Conservation (phyloP, 306 rosid genomes). For the Pueraria montana region DNA sequence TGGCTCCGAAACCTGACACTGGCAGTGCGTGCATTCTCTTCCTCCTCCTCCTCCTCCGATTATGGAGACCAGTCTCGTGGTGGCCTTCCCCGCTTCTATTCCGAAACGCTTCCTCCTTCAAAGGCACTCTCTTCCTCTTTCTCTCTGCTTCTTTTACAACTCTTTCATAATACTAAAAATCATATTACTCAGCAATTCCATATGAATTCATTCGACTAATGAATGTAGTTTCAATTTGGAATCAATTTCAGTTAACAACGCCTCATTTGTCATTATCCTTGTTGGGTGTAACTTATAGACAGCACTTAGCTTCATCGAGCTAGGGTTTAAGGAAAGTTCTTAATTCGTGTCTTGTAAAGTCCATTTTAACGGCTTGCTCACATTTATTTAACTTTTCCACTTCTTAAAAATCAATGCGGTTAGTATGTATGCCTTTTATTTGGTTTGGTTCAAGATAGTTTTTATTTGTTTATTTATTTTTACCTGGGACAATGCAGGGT, state of each 20-base stretch:
- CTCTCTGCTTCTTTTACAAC: neutral
- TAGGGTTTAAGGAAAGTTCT: conserved; percentile 8
- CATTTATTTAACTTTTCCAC: neutral
- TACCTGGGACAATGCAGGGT: conserved; percentile 65
- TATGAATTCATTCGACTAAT: neutral
- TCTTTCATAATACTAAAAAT: neutral
- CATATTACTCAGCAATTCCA: neutral
- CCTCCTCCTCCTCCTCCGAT: conserved; percentile 24
- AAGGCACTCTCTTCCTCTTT: conserved; percentile 63
- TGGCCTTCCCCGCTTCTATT: conserved; percentile 92
- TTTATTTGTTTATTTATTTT: neutral
- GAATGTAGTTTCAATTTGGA: conserved; percentile 2
- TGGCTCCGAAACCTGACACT: conserved; percentile 53
- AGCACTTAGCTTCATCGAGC: neutral
- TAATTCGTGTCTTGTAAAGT: neutral
- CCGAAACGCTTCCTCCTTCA: conserved; percentile 76
- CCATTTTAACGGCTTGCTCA: neutral
- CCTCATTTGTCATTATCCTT: neutral
- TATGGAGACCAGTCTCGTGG: conserved; percentile 82
- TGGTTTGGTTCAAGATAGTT: conserved; percentile 22
- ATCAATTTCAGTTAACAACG: conserved; percentile 12
- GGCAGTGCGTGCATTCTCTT: conserved; percentile 62
- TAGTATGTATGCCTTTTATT: neutral
- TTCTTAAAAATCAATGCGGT: neutral
- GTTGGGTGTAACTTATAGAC: neutral